Conservation (phyloP, 2,329 filamentous ascomycete genomes). For the Curvularia sp. region DNA sequence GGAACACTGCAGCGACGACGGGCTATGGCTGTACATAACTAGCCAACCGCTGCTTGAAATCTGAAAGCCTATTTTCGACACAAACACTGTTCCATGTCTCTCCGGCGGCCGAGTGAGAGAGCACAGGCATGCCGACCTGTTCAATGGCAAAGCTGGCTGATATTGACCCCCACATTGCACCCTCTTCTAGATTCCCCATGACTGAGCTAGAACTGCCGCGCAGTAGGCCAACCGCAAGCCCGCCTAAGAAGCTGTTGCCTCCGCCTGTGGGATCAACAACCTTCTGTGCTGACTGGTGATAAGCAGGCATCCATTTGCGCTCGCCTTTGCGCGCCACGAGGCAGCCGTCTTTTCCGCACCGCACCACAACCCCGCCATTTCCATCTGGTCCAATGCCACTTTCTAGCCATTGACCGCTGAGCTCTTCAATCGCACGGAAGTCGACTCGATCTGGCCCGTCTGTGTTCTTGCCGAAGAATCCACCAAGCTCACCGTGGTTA, state of each 20-base stretch:
- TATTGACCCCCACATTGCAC: conserved; percentile 78
- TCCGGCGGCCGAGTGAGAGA: conserved; percentile 50
- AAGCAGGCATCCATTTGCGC: conserved; percentile 77
- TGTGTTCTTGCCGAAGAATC: conserved; percentile 71
- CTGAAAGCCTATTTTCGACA: conserved; percentile 53
- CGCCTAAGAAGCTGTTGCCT: conserved; percentile 85
- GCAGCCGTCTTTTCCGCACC: conserved; percentile 76
- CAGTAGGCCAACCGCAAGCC: conserved; percentile 64
- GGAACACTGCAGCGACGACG: conserved; percentile 18
- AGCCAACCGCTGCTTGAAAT: conserved; percentile 52
- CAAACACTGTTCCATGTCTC: conserved; percentile 60
- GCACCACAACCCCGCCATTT: conserved; percentile 68
- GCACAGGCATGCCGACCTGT: conserved; percentile 81
- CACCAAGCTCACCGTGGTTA: conserved; percentile 87
- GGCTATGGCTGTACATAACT: conserved; percentile 50
- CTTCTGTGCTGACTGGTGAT: conserved; percentile 62
- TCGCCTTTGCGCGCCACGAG: conserved; percentile 55
- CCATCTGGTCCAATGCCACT: conserved; percentile 47
- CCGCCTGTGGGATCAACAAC: conserved; percentile 95
- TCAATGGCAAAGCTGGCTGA: conserved; percentile 94
- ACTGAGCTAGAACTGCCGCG: conserved; percentile 58
- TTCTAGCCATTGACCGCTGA: conserved; percentile 49
- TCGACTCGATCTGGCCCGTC: conserved; percentile 48
- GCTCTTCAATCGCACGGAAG: conserved; percentile 51
- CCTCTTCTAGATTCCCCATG: conserved; percentile 66